Evolutionary conservation across 2,329 filamentous ascomycete genomes (phyloP).

Genomic region (Nakataea oryzae): DNA sequence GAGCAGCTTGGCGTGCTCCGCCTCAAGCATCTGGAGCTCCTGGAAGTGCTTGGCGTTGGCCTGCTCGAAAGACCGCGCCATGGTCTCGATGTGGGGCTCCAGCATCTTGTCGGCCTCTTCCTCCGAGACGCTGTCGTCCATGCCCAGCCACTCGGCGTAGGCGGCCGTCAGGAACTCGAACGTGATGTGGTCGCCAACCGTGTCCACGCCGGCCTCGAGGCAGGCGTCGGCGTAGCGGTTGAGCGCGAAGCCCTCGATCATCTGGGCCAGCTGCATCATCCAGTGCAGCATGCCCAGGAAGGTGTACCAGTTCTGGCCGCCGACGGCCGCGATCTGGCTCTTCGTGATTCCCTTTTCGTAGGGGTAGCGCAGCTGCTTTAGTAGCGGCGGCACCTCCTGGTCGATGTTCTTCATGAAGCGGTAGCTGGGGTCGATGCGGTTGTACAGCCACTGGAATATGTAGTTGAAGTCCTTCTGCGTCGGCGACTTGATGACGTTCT

Average conservation of each 20-base stretch:
- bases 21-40: slow-evolving; percentile 77
- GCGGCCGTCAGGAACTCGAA: slow-evolving; percentile 85
- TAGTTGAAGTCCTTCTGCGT: slow-evolving; percentile 97
- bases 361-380: slow-evolving; percentile 90
- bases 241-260: slow-evolving; percentile 73
- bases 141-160: slow-evolving; percentile 87
- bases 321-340: slow-evolving; percentile 87
- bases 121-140: slow-evolving; percentile 70
- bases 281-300: slow-evolving; percentile 92
- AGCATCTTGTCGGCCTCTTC: slow-evolving; percentile 73
- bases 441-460: slow-evolving; percentile 98
- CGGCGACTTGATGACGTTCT: slow-evolving; percentile 84
- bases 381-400: slow-evolving; percentile 81
- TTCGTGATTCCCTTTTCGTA: slow-evolving; percentile 95
- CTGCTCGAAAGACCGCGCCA: slow-evolving; percentile 79
- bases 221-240: slow-evolving; percentile 87
- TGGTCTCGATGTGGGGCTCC: slow-evolving; percentile 72
- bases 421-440: slow-evolving; percentile 88
- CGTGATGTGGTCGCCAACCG: slow-evolving; percentile 83
- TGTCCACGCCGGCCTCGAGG: slow-evolving; percentile 76
- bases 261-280: slow-evolving; percentile 97
- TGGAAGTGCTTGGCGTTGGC: slow-evolving; percentile 77
- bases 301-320: slow-evolving; percentile 92
- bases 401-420: slow-evolving; percentile 92
- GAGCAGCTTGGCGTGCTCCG: slow-evolving; percentile 68